These are phyloP conservation scores for Hortaea werneckii DNA, from an alignment of 2,329 filamentous ascomycete genomes.

Conservation along the genomic window DNA sequence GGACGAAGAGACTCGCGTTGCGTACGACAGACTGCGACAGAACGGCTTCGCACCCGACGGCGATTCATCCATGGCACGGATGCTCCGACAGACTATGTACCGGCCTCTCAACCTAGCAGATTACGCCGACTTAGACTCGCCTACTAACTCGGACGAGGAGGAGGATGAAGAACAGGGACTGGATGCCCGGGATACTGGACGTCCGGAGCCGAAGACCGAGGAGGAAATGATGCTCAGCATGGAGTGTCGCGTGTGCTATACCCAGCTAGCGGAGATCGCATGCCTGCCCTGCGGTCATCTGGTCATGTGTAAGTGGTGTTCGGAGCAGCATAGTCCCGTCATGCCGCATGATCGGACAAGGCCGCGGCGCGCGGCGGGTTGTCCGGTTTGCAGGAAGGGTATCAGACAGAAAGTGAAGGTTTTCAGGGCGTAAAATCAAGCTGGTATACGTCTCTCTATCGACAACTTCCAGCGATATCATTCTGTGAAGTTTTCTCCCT, in stretches of 20 bases:
- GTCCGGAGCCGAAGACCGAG: slow-evolving; percentile 39
- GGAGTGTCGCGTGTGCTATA: slow-evolving; percentile 44
- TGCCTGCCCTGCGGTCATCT: slow-evolving; percentile 46
- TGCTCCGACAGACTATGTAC: slow-evolving; percentile 3
- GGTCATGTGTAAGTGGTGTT: slow-evolving; percentile 47
- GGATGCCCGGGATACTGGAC: slow-evolving; percentile 35
- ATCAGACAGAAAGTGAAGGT: slow-evolving; percentile 35
- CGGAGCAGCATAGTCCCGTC: slow-evolving; percentile 39
- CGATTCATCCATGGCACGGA: slow-evolving; percentile 1
- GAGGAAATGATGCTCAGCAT: slow-evolving; percentile 41
- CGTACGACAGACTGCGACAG: slow-evolving; percentile 14
- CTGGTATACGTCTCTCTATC: too few species aligned
- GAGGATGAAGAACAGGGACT: slow-evolving; percentile 26
- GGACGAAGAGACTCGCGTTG: slow-evolving; percentile 19
- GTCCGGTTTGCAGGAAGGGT: slow-evolving; percentile 37
- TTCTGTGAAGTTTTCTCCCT: too few species aligned
- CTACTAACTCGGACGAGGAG: slow-evolving; percentile 9
- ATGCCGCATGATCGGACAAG: slow-evolving; percentile 31
- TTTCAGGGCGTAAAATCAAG: slow-evolving; percentile 14
- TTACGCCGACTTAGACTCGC: slow-evolving; percentile 5
- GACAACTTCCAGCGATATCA: too few species aligned
- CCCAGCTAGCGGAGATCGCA: slow-evolving; percentile 42
- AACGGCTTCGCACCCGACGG: slow-evolving; percentile 7
- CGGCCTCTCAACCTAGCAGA: slow-evolving; percentile 3
- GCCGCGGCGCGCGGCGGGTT: slow-evolving; percentile 29